Conservation (phyloP, 345 rosid genomes). For the Eucalyptus microcorys region DNA sequence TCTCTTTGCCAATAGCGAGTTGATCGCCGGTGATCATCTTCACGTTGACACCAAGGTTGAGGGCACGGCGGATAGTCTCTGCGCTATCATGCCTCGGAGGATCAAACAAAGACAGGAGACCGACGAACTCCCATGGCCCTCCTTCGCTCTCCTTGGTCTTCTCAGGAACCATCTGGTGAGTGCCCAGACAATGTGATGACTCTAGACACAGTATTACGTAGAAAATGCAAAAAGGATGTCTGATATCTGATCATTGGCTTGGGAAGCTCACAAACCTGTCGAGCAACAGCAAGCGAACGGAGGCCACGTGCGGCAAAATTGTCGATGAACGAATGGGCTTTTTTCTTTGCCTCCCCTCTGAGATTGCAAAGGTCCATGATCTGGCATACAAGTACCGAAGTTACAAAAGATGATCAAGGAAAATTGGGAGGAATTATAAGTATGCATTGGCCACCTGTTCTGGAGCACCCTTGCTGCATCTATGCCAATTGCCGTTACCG, state of each 20-base stretch:
- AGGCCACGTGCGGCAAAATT: constrained; percentile 33
- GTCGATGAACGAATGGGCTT: constrained; percentile 16
- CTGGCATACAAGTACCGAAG: background rate
- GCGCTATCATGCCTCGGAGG: constrained; percentile 35
- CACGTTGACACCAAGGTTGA: constrained; percentile 27
- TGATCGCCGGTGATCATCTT: constrained; percentile 31
- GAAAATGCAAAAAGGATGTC: background rate
- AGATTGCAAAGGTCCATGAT: constrained; percentile 30
- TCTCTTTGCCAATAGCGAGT: constrained; percentile 26
- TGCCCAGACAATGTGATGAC: background rate
- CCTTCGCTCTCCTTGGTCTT: constrained; percentile 30
- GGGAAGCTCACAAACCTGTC: constrained; percentile 8
- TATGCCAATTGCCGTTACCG: constrained; percentile 18
- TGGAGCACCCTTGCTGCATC: constrained; percentile 42
- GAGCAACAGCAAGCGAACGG: constrained; percentile 28
- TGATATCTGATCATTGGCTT: background rate
- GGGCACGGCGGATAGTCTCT: constrained; percentile 24
- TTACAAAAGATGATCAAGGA: background rate
- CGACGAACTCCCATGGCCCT: constrained; percentile 32
- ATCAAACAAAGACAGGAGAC: constrained; percentile 35
- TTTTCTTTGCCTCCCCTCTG: constrained; percentile 9
- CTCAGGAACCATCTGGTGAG: constrained; percentile 13
- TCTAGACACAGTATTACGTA: background rate
- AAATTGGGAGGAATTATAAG: background rate
- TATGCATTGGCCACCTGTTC: constrained; percentile 13